These are phyloP conservation scores for Penicillium digitatum DNA, from an alignment of 2,329 filamentous ascomycete species.

Conservation along the genomic window DNA sequence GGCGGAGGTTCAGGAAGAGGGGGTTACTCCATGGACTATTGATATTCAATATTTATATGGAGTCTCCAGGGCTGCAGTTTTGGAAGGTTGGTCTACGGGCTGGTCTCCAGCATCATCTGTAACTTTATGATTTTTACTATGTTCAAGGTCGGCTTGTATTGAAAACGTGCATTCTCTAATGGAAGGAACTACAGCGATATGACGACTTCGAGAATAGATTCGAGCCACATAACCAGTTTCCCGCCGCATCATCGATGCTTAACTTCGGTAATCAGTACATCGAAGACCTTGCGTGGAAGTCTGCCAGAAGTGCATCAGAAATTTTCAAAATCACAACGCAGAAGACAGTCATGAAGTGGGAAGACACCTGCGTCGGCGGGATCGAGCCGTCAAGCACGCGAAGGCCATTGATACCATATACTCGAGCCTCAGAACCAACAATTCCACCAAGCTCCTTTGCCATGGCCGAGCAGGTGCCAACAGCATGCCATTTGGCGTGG, in stretches of 20 bases:
- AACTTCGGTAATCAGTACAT: neutral
- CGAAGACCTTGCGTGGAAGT: neutral
- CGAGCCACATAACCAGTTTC: neutral
- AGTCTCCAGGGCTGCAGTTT: neutral
- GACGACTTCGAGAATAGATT: neutral
- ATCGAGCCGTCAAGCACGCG: neutral
- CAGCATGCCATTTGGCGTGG: neutral
- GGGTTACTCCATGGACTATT: conserved; percentile 42
- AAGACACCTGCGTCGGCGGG: neutral
- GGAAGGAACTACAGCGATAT: neutral
- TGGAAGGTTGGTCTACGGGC: neutral
- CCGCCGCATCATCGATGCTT: neutral
- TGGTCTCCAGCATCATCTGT: neutral
- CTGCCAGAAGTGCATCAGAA: neutral
- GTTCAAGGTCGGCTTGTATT: neutral
- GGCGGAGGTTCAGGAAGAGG: conserved; percentile 15
- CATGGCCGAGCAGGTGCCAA: neutral
- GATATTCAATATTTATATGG: conserved; percentile 6
- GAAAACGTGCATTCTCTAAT: neutral
- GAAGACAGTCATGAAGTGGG: neutral
- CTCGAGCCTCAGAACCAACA: neutral
- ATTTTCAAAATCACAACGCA: neutral
- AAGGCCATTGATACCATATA: neutral
- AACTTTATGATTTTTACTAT: neutral
- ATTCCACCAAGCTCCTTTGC: neutral